Percentiles rank a stretch among this genome's conserved stretches.
Evolutionary conservation across 176 grass and related monocot genomes (phyloP).

Genomic region (Aegilops speltoides): DNA sequence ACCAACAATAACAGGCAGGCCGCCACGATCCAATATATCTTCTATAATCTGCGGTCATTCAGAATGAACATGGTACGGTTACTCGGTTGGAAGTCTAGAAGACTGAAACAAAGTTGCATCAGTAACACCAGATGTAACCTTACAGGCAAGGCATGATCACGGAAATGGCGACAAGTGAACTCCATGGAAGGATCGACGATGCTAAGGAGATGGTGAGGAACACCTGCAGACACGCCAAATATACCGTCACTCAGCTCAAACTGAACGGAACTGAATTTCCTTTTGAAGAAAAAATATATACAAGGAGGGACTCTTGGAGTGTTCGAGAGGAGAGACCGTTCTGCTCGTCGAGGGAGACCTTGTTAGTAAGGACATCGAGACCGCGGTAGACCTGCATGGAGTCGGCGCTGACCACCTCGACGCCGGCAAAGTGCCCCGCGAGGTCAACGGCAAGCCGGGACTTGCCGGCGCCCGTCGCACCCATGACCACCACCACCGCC

Average conservation of each 20-base stretch:
- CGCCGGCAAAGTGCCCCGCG: conserved; percentile 54
- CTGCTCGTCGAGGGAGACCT: conserved; percentile 65
- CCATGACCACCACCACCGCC: conserved; percentile 87
- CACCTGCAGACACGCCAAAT: conserved; percentile 42
- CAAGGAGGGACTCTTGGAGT: not conserved
- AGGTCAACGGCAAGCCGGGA: conserved; percentile 89
- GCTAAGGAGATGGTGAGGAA: conserved; percentile 83
- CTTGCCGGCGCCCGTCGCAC: conserved; percentile 87
- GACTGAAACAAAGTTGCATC: not conserved
- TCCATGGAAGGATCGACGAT: conserved; percentile 66
- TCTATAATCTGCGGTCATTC: conserved; percentile 64
- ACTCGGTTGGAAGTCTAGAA: conserved; percentile 1
- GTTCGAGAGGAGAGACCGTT: conserved; percentile 45
- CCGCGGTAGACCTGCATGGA: conserved; percentile 93
- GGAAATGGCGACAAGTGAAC: conserved; percentile 85
- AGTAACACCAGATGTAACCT: not conserved
- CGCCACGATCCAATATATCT: conserved; percentile 59
- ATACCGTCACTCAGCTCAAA: not conserved
- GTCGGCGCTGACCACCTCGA: conserved; percentile 85
- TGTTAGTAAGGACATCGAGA: conserved; percentile 91
- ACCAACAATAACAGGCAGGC: conserved; percentile 86
- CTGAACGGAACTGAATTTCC: not conserved
- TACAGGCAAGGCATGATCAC: conserved; percentile 61
- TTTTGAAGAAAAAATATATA: not conserved
- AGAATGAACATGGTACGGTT: conserved; percentile 1